Evolutionary conservation across 148 eudicot genomes (phyloP).

Genomic region (Fagopyrum homotropicum): DNA sequence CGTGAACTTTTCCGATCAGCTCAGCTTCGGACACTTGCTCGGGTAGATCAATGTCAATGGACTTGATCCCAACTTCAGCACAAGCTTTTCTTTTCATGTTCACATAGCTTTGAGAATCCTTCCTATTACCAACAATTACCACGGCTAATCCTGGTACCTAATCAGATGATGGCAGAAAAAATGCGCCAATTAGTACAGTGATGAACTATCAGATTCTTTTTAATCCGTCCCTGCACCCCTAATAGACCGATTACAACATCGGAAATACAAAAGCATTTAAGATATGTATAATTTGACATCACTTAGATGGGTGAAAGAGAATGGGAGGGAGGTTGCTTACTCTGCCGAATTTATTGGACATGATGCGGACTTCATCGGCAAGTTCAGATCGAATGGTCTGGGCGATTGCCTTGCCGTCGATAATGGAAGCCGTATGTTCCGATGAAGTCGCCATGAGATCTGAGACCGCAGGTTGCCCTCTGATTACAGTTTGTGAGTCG

Average conservation of each 20-base stretch:
- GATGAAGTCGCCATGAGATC: constrained; percentile 25
- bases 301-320: not conserved
- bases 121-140: constrained; percentile 80
- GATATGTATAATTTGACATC: not conserved
- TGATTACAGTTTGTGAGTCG: not conserved
- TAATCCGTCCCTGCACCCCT: not conserved
- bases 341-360: constrained; percentile 59
- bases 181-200: not conserved
- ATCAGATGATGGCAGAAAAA: not conserved
- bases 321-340: constrained; percentile 18
- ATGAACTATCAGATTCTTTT: not conserved
- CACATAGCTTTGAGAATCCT: constrained; percentile 94
- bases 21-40: constrained; percentile 73
- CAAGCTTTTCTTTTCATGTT: constrained; percentile 93
- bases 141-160: constrained; percentile 98
- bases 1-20: constrained; percentile 73
- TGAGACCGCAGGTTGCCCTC: not conserved
- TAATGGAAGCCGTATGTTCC: constrained; percentile 53
- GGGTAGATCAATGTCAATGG: constrained; percentile 61
- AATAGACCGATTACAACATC: not conserved
- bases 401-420: constrained; percentile 87
- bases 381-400: constrained; percentile 85
- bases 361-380: constrained; percentile 58
- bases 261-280: not conserved
- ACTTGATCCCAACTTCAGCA: constrained; percentile 91